These are phyloP conservation scores for Chrysanthemum seticuspe DNA, from an alignment of 129 eudicot species.

Conservation along the genomic window DNA sequence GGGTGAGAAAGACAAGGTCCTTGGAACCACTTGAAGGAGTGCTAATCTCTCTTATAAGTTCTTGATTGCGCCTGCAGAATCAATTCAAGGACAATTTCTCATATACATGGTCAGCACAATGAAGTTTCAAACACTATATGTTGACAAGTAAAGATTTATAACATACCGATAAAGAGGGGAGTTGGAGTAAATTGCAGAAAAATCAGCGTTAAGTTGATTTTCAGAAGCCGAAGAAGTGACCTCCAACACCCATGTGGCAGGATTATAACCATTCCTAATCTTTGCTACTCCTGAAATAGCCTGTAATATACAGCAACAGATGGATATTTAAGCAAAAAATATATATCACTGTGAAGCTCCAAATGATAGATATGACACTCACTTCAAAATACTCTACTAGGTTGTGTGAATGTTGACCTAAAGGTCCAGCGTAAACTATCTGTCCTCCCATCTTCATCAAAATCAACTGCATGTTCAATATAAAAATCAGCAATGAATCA, in stretches of 20 bases:
- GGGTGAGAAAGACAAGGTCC: slow-evolving; percentile 53
- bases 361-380: slow-evolving; percentile 25
- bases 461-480: slow-evolving; percentile 43
- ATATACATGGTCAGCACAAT: no score
- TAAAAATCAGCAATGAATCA: not conserved
- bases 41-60: slow-evolving; percentile 54
- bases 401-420: slow-evolving; percentile 55
- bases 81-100: not conserved
- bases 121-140: not conserved
- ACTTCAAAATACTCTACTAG: slow-evolving; percentile 77
- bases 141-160: not conserved
- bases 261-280: slow-evolving; percentile 62
- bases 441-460: slow-evolving; percentile 91
- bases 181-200: slow-evolving; percentile 47
- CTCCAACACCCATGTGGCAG: slow-evolving; percentile 82
- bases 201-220: slow-evolving; percentile 52
- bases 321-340: not conserved
- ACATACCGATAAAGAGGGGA: slow-evolving; percentile 61
- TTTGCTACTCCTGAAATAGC: slow-evolving; percentile 60
- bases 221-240: slow-evolving; percentile 43
- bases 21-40: slow-evolving; percentile 52
- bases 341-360: not conserved
- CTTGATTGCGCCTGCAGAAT: slow-evolving; percentile 45
- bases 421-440: slow-evolving; percentile 67
- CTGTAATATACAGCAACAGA: slow-evolving; percentile 27